Evolutionary conservation across 768 basidiomycete genomes (phyloP).

Genomic region (Lactarius trivialis): DNA sequence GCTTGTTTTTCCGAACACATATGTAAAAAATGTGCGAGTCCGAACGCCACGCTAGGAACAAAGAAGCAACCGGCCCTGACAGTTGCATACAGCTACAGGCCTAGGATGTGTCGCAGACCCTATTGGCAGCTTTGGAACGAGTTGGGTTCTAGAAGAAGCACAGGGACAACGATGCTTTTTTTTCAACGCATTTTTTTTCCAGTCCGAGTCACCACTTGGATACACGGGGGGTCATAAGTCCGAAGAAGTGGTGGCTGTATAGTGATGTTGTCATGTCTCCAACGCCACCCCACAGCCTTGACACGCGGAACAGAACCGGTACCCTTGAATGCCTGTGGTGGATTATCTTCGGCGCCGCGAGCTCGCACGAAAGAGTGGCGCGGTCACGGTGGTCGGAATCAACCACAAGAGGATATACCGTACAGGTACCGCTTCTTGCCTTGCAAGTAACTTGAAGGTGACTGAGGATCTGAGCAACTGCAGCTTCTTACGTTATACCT

Average conservation of each 20-base stretch:
- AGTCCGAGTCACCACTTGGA: not conserved
- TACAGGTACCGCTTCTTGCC: not conserved
- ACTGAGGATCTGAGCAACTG: not conserved
- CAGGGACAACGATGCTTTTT: not conserved
- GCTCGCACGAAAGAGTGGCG: not conserved
- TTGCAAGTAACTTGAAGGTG: not conserved
- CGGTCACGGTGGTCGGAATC: not conserved
- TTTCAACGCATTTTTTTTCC: too few relatives aligned
- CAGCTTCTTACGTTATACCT: not conserved
- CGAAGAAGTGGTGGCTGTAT: not conserved
- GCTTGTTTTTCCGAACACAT: not conserved
- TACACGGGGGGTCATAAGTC: conserved; percentile 1
- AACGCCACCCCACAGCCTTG: not conserved
- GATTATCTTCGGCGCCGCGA: not conserved
- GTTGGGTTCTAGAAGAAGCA: not conserved
- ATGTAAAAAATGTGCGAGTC: not conserved
- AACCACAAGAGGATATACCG: not conserved
- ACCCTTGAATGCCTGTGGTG: not conserved
- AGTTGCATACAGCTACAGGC: not conserved
- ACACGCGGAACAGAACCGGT: not conserved
- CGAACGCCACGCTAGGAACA: not conserved
- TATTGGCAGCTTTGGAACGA: not conserved
- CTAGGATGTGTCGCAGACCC: not conserved
- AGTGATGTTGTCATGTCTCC: not conserved
- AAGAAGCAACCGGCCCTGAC: conserved; percentile 17